These are phyloP conservation scores for Claviceps quebecensis DNA, from an alignment of 2,329 filamentous ascomycete species.

Conservation along the genomic window DNA sequence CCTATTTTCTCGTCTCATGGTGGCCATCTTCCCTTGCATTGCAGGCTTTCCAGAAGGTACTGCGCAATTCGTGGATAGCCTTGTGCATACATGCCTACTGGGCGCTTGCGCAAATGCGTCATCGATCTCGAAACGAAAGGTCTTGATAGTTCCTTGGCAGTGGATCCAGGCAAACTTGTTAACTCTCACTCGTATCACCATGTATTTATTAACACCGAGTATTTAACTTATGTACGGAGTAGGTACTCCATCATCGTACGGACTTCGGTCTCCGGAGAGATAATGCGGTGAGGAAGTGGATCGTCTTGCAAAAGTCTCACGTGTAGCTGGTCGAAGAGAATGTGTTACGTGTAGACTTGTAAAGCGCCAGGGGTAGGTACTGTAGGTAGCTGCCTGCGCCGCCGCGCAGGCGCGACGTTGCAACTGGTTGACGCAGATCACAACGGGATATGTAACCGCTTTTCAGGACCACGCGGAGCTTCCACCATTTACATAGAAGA, in stretches of 20 bases:
- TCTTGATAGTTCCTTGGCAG: background rate
- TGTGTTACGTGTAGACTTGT: background rate
- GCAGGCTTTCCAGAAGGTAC: background rate
- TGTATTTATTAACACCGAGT: background rate
- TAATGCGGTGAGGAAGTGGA: background rate
- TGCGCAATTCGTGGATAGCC: background rate
- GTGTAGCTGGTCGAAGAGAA: background rate
- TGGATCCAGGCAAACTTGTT: background rate
- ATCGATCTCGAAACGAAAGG: background rate
- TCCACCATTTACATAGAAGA: background rate
- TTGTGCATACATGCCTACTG: background rate
- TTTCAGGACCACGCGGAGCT: conserved; percentile 5
- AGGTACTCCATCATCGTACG: background rate
- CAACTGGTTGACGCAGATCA: background rate
- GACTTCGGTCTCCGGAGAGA: background rate
- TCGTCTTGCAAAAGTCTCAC: background rate
- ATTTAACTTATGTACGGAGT: background rate
- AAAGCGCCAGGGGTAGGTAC: background rate
- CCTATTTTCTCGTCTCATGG: background rate
- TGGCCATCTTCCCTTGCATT: background rate
- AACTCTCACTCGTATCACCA: background rate
- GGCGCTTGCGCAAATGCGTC: background rate
- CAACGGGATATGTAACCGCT: background rate
- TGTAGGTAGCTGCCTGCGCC: background rate
- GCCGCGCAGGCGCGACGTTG: background rate